Base-by-base conservation (phyloP, 768 basidiomycete genomes). In the Pisolithus tinctorius region DNA sequence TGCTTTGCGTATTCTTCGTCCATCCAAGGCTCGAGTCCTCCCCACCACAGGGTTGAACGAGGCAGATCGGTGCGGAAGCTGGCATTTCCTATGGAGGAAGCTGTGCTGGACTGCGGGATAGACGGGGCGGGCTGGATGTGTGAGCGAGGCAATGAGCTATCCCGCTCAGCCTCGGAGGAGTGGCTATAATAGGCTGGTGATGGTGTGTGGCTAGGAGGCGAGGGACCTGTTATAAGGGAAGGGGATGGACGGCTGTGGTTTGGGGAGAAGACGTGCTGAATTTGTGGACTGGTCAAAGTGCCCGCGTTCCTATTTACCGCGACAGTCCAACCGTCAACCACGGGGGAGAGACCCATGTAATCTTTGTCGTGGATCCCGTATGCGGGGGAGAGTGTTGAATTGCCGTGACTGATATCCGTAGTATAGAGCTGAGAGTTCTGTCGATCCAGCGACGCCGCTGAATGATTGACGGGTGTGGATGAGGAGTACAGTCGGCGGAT, bases 1-100 rank as follows among this genome's bases (percentile, higher is more conserved):
- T 91, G 87, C 68, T 87, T 86, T 41, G 84, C 88, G 74, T 93
- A 95, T 66, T 89, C 86, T 79, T 93, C 90, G 71, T 94, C 91
- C 93, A 95, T 94, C 93, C 93, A 95, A 58, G 86, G 83, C 68
- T 95, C 93, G 49, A 95, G 80, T 61, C 90, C 87, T 57, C 84
- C 82, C 82, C 93, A 89, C 77, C 82, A 88, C 58, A 92, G 80
- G 39, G 88, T 86, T 53, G 77, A 78, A 64, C 79, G 78, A 45
- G 75, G 67, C 34, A 71, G 38, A 47, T 53, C 42, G 46, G 52
- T 38, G 53, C 51, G 55, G 56, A 62, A 56, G 61, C 57, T 64
- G 55, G 60, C 27, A 53, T 65, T 63, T 42, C 63, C 52, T 55
- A 66, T 51, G 50, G 60, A 55, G 52, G 65, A 50, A 46, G 56